A percentile compares a stretch with the other conserved stretches of the same genome.
phyloP scores from a whole-genome alignment of 352 stramenopile species.

The Pythium myriotylum region DNA sequence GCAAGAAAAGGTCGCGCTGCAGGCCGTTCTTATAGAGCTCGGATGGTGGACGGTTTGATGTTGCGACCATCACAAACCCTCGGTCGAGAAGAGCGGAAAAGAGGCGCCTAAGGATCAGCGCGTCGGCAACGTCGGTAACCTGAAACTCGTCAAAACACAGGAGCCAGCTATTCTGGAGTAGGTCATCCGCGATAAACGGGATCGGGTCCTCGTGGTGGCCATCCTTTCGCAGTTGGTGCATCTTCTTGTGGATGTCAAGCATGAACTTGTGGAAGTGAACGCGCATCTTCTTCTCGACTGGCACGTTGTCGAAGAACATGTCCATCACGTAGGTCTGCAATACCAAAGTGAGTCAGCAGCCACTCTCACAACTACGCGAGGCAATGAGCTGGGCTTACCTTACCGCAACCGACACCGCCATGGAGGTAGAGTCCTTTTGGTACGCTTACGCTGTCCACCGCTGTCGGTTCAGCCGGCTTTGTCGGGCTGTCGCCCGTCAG shows the following conservation, averaged over 20 bases:
- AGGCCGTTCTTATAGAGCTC: constrained; percentile 97
- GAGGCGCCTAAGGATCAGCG: constrained; percentile 93
- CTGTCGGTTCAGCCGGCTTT: constrained; percentile 6
- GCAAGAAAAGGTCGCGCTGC: constrained; percentile 95
- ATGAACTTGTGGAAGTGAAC: constrained; percentile 99
- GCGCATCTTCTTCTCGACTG: constrained; percentile 76
- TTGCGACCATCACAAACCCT: constrained; percentile 96
- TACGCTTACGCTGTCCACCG: constrained; percentile 24
- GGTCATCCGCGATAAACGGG: constrained; percentile 82
- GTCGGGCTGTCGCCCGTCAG: constrained; percentile 33
- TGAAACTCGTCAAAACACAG: constrained; percentile 99
- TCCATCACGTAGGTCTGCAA: constrained; percentile 96
- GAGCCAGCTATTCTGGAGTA: constrained; percentile 88
- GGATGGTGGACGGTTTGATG: constrained; percentile 93
- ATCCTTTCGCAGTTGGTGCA: constrained; percentile 93
- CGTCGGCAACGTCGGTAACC: constrained; percentile 97
- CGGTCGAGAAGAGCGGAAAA: constrained; percentile 91
- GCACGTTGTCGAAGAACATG: constrained; percentile 92
- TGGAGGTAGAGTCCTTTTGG: constrained; percentile 97
- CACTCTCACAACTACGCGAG: background rate
- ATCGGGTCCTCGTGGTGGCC: constrained; percentile 80
- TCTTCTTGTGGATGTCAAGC: constrained; percentile 94
- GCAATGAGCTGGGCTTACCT: constrained; percentile 33
- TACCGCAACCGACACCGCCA: constrained; percentile 95
- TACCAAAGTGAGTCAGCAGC: no score